Evolutionary conservation across 805 yeast genomes (phyloP).

Genomic region (Cyberlindnera galapagoensis): DNA sequence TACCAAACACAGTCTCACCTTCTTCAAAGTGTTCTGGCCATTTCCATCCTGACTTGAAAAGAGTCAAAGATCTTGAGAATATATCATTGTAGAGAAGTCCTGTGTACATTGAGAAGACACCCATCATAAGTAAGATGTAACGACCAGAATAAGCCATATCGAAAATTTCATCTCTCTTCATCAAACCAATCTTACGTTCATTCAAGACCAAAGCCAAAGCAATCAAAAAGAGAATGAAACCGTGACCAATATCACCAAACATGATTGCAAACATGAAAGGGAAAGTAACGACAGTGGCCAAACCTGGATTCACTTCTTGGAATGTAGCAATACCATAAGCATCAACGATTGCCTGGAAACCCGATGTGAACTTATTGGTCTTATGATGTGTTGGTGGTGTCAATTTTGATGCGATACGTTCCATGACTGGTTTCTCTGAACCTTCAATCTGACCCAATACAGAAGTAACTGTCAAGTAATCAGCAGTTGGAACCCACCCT

Average conservation of each 20-base stretch:
- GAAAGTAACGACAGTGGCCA: constrained; percentile 91
- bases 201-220: constrained; percentile 66
- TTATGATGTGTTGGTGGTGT: constrained; percentile 93
- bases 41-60: constrained; percentile 84
- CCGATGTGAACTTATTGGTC: constrained; percentile 90
- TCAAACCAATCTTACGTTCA: constrained; percentile 61
- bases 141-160: constrained; percentile 96
- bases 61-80: constrained; percentile 84
- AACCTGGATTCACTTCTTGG: constrained; percentile 92
- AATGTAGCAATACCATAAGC: constrained; percentile 93
- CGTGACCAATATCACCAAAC: constrained; percentile 99
- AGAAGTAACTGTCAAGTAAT: constrained; percentile 55
- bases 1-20: constrained; percentile 67
- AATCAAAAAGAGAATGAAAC: constrained; percentile 70
- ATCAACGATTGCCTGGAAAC: constrained; percentile 90
- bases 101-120: constrained; percentile 89
- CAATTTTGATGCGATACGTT: constrained; percentile 63
- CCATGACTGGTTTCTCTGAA: constrained; percentile 33
- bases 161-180: constrained; percentile 85
- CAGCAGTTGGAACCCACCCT: constrained; percentile 92
- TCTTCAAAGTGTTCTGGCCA: constrained; percentile 66
- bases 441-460: constrained; percentile 51
- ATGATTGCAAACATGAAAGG: constrained; percentile 98
- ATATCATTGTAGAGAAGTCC: constrained; percentile 92
- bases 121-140: constrained; percentile 88